Evolutionary conservation across 768 basidiomycete genomes (phyloP).

Genomic region (Strobilomyces echinocephalus): DNA sequence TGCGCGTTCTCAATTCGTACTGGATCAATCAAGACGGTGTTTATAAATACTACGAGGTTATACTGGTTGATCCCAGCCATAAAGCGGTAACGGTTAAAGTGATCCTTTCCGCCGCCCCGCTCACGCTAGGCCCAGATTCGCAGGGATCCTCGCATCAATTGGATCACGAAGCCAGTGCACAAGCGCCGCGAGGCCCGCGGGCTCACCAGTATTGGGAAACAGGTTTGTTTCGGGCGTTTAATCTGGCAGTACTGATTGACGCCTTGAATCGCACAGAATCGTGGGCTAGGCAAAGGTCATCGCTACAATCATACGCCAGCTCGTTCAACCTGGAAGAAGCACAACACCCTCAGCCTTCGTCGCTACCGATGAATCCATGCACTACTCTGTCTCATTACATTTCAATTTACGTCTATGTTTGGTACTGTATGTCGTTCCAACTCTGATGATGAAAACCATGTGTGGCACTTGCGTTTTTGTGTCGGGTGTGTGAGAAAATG

Average conservation of each 20-base stretch:
- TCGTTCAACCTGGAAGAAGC: constrained; percentile 91
- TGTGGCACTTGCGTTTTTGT: not conserved
- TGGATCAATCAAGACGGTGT: constrained; percentile 99
- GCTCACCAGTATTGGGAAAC: constrained; percentile 93
- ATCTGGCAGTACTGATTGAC: not conserved
- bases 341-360: constrained; percentile 95
- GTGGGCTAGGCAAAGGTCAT: constrained; percentile 94
- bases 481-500: not conserved
- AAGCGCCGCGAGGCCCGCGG: constrained; percentile 98
- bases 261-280: constrained; percentile 55
- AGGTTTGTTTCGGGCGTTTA: constrained; percentile 45
- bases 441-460: constrained; percentile 11
- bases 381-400: constrained; percentile 6
- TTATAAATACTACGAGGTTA: constrained; percentile 99
- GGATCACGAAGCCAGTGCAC: constrained; percentile 98
- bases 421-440: constrained; percentile 19
- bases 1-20: constrained; percentile 97
- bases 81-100: constrained; percentile 65
- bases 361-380: constrained; percentile 63
- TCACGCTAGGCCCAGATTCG: constrained; percentile 57
- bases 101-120: not conserved
- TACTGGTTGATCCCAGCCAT: constrained; percentile 93
- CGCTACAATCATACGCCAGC: constrained; percentile 90
- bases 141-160: constrained; percentile 96
- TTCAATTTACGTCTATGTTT: constrained; percentile 26